Evolutionary conservation across 2,329 filamentous ascomycete species (phyloP).

Genomic region (Penicillium sp.): DNA sequence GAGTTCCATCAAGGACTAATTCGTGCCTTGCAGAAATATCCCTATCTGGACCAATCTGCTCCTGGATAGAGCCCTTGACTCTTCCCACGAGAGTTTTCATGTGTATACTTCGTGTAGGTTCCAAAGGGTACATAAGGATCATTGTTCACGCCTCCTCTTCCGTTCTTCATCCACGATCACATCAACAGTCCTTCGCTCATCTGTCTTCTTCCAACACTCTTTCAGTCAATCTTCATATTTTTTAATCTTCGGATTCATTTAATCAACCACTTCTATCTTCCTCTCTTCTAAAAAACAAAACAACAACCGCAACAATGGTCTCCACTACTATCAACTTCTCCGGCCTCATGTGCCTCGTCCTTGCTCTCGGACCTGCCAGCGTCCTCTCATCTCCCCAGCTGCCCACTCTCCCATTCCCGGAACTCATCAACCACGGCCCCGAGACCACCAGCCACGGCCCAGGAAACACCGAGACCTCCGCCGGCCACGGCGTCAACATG

Average conservation of each 20-base stretch:
- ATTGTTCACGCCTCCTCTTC: neutral
- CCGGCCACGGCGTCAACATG: slow-evolving; percentile 16
- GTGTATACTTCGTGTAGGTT: neutral
- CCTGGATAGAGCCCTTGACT: slow-evolving; percentile 15
- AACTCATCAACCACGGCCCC: slow-evolving; percentile 1
- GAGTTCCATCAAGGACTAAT: slow-evolving; percentile 20
- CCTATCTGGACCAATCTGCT: slow-evolving; percentile 3
- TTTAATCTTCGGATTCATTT: slow-evolving; percentile 8
- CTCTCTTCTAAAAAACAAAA: neutral
- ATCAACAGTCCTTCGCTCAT: no score
- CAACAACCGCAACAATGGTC: slow-evolving; percentile 20
- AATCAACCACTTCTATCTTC: slow-evolving; percentile 1
- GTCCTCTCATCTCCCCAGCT: slow-evolving; percentile 31
- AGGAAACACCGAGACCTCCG: slow-evolving; percentile 19
- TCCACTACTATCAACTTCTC: slow-evolving; percentile 27
- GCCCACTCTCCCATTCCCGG: slow-evolving; percentile 6
- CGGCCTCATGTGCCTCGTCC: slow-evolving; percentile 31
- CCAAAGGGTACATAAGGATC: slow-evolving; percentile 24
- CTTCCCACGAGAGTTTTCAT: slow-evolving; percentile 13
- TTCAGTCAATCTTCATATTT: slow-evolving; percentile 2
- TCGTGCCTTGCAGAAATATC: slow-evolving; percentile 23
- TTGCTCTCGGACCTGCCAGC: slow-evolving; percentile 27
- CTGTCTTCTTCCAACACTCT: slow-evolving; percentile 1
- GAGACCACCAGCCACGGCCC: slow-evolving; percentile 7
- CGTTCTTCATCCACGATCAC: slow-evolving; percentile 11